These are phyloP conservation scores for Fusarium nurragi DNA, from an alignment of 2,329 filamentous ascomycete genomes.

Conservation along the genomic window DNA sequence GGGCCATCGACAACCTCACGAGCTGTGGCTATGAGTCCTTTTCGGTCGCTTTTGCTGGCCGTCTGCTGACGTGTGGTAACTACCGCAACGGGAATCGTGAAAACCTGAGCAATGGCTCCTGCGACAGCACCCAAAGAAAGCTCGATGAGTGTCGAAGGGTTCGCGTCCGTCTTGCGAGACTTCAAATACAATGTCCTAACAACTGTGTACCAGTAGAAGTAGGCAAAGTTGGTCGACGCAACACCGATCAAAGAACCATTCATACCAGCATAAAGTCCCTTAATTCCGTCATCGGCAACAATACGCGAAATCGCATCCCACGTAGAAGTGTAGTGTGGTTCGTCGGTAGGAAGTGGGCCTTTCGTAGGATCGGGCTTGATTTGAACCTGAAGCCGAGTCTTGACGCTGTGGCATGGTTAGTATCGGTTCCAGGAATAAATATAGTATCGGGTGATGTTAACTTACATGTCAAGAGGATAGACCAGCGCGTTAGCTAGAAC, in stretches of 20 bases:
- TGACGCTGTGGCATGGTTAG: conserved; percentile 70
- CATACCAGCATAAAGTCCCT: conserved; percentile 90
- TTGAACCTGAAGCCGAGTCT: conserved; percentile 95
- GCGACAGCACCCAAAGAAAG: conserved; percentile 85
- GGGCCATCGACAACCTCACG: conserved; percentile 89
- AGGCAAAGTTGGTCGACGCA: conserved; percentile 97
- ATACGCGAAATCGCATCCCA: conserved; percentile 91
- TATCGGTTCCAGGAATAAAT: neutral
- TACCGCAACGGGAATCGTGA: conserved; percentile 95
- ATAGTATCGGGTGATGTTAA: conserved; percentile 18
- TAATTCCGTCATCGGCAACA: conserved; percentile 77
- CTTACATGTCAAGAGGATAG: conserved; percentile 96
- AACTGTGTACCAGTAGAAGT: conserved; percentile 98
- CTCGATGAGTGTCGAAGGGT: conserved; percentile 83
- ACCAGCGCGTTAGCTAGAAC: conserved; percentile 95
- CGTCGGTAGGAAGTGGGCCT: conserved; percentile 54
- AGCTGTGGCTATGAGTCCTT: conserved; percentile 86
- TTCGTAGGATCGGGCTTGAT: conserved; percentile 69
- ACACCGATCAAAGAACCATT: conserved; percentile 87
- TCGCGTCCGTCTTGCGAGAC: conserved; percentile 57
- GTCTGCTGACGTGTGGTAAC: conserved; percentile 97
- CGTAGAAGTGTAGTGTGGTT: conserved; percentile 83
- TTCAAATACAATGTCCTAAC: conserved; percentile 83
- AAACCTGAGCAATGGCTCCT: conserved; percentile 90
- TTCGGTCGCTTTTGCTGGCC: conserved; percentile 82